phyloP scores from a whole-genome alignment of 257 asterid species.

The Solanum sejunctum region DNA sequence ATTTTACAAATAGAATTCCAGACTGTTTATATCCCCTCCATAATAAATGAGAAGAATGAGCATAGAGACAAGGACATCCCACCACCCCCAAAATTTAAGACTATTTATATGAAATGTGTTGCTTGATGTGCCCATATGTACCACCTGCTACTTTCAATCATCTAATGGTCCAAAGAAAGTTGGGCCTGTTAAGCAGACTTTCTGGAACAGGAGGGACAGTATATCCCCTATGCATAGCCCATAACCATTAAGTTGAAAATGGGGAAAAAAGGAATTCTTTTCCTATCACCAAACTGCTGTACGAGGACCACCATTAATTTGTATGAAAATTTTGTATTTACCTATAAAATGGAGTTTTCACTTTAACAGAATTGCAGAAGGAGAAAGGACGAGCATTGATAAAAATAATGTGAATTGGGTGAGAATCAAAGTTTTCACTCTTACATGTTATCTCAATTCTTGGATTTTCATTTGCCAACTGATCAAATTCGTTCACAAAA shows the following conservation, averaged over 20 bases:
- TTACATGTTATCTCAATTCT: background rate
- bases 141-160: background rate
- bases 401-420: background rate
- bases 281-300: background rate
- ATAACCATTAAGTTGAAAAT: conserved; percentile 7
- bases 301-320: background rate
- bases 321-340: background rate
- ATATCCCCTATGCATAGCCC: conserved; percentile 6
- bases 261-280: conserved; percentile 10
- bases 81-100: conserved; percentile 1
- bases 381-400: background rate
- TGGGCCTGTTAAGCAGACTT: conserved; percentile 2
- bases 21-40: background rate
- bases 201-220: background rate
- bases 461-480: background rate
- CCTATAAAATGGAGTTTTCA: background rate
- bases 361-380: background rate
- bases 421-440: background rate
- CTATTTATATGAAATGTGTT: background rate
- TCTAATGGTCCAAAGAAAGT: conserved; percentile 1
- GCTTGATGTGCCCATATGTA: background rate
- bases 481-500: background rate
- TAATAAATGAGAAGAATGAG: background rate
- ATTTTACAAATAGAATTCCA: conserved; percentile 8
- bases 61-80: conserved; percentile 11